Percentiles rank a stretch among this genome's conserved stretches.
phyloP scores from a whole-genome alignment of 202 grass and related monocot genomes.

The Dendrocalamus latiflorus region DNA sequence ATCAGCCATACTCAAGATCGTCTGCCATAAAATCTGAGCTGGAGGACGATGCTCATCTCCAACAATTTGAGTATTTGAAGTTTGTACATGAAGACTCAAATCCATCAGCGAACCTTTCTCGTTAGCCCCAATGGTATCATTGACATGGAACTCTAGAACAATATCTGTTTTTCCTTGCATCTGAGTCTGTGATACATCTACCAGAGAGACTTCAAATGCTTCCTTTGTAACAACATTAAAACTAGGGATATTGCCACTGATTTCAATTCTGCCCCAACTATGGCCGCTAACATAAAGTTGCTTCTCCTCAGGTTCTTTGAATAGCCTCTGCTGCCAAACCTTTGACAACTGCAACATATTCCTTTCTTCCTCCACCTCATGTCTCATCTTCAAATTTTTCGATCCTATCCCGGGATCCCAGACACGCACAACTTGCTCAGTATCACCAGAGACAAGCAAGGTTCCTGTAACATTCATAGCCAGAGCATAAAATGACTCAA shows the following conservation, averaged over 20 bases:
- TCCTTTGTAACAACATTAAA: constrained; percentile 81
- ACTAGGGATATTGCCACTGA: constrained; percentile 70
- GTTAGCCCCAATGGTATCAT: constrained; percentile 92
- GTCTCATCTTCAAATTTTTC: too few relatives aligned
- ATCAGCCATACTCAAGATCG: constrained; percentile 35
- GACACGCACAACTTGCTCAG: too few relatives aligned
- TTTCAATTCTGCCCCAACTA: constrained; percentile 80
- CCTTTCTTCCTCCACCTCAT: too few relatives aligned
- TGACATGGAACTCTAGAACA: constrained; percentile 90
- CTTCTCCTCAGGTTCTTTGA: constrained; percentile 52
- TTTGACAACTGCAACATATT: too few relatives aligned
- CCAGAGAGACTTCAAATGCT: constrained; percentile 92
- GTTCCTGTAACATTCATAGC: too few relatives aligned
- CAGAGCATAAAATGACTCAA: too few relatives aligned
- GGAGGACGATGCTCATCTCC: constrained; percentile 73
- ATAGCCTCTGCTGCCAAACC: too few relatives aligned
- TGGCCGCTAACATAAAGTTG: constrained; percentile 87
- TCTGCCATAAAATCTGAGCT: constrained; percentile 71
- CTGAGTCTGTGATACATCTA: constrained; percentile 80
- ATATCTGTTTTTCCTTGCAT: constrained; percentile 97
- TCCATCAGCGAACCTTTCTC: constrained; percentile 99
- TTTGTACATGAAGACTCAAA: constrained; percentile 93
- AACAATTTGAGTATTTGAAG: constrained; percentile 73
- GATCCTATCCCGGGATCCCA: too few relatives aligned
- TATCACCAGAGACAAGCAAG: too few relatives aligned